Evolutionary conservation across 1,139 yeast genomes (phyloP).

Genomic region (Insectozyma bohioensis): DNA sequence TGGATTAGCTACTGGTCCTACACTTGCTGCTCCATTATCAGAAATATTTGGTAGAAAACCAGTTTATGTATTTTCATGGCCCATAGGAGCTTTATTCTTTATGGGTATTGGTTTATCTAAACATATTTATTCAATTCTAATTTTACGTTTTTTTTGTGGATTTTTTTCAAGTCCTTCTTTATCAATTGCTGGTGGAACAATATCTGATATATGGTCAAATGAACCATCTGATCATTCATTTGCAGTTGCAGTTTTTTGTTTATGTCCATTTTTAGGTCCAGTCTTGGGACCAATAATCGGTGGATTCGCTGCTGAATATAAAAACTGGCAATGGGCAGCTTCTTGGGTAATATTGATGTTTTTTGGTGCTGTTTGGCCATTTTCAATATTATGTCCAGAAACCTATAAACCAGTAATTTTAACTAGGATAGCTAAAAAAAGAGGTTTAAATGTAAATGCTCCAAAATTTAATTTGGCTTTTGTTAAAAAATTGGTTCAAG

Average conservation of each 20-base stretch:
- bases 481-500: constrained; percentile 29
- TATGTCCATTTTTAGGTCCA: constrained; percentile 78
- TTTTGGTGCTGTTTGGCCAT: constrained; percentile 63
- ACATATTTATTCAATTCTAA: constrained; percentile 58
- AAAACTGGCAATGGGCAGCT: constrained; percentile 74
- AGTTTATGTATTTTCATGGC: constrained; percentile 59
- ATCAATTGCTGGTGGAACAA: constrained; percentile 84
- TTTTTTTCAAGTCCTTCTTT: constrained; percentile 80
- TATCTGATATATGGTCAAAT: constrained; percentile 65
- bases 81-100: constrained; percentile 68
- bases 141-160: constrained; percentile 78
- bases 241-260: constrained; percentile 70
- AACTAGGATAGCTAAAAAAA: constrained; percentile 54
- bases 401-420: constrained; percentile 66
- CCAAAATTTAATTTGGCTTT: constrained; percentile 21
- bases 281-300: constrained; percentile 82
- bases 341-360: constrained; percentile 76
- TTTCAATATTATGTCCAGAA: constrained; percentile 61
- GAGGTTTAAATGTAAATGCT: constrained; percentile 51
- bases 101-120: constrained; percentile 72
- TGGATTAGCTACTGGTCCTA: constrained; percentile 76
- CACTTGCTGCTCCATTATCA: constrained; percentile 73
- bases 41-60: constrained; percentile 72
- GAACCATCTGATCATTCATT: constrained; percentile 60
- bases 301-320: constrained; percentile 67